These are phyloP conservation scores for Aspergillus homomorphus DNA, from an alignment of 495 filamentous ascomycete genomes.

Conservation along the genomic window DNA sequence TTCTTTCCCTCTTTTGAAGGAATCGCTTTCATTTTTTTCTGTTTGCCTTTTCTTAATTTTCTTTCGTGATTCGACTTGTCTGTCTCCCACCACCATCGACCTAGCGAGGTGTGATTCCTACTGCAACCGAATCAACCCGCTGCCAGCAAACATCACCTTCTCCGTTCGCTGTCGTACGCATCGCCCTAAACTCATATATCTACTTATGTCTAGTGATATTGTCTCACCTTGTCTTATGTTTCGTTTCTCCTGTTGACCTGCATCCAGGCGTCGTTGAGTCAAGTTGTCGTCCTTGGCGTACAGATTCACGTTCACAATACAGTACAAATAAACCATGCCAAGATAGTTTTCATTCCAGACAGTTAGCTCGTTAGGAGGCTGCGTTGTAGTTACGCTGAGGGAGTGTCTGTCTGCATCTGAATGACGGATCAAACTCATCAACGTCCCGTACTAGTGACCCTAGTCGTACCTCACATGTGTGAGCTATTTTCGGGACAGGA, in stretches of 20 bases:
- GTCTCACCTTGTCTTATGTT: slow-evolving; percentile 8
- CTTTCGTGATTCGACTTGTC: not conserved
- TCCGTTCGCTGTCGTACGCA: not conserved
- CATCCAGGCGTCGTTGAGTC: slow-evolving; percentile 26
- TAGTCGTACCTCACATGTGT: no score
- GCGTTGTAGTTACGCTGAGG: not conserved
- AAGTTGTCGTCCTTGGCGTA: slow-evolving; percentile 20
- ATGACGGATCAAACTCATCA: no score
- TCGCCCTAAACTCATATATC: not conserved
- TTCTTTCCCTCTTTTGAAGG: slow-evolving; percentile 4
- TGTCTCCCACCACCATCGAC: not conserved
- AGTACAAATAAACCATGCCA: slow-evolving; percentile 12
- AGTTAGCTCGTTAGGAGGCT: not conserved
- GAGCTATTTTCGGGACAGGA: no score
- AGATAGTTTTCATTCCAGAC: not conserved
- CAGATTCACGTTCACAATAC: slow-evolving; percentile 14
- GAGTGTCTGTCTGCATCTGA: no score
- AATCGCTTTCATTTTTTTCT: slow-evolving; percentile 20
- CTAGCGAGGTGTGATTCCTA: not conserved
- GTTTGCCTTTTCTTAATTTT: slow-evolving; percentile 9
- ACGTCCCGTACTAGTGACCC: no score
- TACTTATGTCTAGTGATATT: not conserved
- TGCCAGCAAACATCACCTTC: not conserved
- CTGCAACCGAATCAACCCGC: not conserved
- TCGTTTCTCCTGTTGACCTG: slow-evolving; percentile 13